Conservation (phyloP, 192 early-diverging fungal species). For the Backusella westeae region DNA sequence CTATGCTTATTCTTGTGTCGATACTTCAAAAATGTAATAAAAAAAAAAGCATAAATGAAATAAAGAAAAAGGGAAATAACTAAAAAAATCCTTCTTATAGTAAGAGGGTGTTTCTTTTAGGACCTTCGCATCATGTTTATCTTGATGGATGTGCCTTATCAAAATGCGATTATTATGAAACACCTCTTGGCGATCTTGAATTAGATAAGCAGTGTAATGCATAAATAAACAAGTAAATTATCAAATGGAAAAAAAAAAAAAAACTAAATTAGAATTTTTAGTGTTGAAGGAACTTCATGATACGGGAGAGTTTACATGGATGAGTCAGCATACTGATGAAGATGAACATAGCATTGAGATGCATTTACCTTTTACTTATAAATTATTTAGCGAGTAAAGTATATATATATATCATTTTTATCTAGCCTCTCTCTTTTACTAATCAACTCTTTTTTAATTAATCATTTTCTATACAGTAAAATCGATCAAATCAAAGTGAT, state of each 20-base stretch:
- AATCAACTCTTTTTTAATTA: too few species aligned
- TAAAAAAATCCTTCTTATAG: constrained; percentile 19
- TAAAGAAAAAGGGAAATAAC: not conserved
- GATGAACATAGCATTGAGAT: constrained; percentile 97
- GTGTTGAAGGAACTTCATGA: constrained; percentile 63
- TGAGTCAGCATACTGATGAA: constrained; percentile 74
- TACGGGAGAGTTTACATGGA: constrained; percentile 64
- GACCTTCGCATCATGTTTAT: constrained; percentile 91
- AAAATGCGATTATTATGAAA: constrained; percentile 68
- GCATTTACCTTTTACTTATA: constrained; percentile 91
- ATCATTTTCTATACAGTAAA: constrained; percentile 27
- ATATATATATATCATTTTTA: not conserved
- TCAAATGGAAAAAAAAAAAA: constrained; percentile 8
- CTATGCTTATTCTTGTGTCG: constrained; percentile 79
- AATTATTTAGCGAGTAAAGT: constrained; percentile 69
- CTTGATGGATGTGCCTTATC: constrained; percentile 80
- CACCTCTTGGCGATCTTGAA: constrained; percentile 82
- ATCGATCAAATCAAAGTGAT: constrained; percentile 67
- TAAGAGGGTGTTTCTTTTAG: constrained; percentile 86
- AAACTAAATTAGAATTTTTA: too few species aligned
- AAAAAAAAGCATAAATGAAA: constrained; percentile 20
- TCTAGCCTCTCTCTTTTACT: too few species aligned
- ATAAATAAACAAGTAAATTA: not conserved
- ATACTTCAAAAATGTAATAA: constrained; percentile 51
- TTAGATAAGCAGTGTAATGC: constrained; percentile 63